These are phyloP conservation scores for Scutellaria barbata DNA, from an alignment of 257 asterid species.

Conservation along the genomic window DNA sequence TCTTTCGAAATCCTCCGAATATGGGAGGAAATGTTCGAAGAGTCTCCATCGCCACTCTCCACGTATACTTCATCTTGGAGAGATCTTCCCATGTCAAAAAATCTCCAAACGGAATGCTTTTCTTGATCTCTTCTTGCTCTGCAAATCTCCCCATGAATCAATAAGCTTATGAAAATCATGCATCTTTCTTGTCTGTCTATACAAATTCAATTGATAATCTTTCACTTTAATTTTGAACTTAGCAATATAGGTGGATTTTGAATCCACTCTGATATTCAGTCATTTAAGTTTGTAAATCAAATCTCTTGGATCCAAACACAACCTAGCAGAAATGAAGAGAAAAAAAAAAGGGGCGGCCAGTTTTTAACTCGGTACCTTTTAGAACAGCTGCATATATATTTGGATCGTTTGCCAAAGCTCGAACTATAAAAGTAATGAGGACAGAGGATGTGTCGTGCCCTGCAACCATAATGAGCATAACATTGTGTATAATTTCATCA, in stretches of 20 bases:
- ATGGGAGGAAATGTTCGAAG: conserved; percentile 62
- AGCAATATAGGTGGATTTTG: too few relatives aligned
- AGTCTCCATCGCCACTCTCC: conserved; percentile 81
- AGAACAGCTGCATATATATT: conserved; percentile 54
- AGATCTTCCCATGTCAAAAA: conserved; percentile 73
- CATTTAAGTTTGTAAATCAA: too few relatives aligned
- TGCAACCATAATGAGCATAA: conserved; percentile 64
- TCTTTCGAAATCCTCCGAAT: conserved; percentile 72
- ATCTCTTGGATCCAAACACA: too few relatives aligned
- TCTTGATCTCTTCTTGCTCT: conserved; percentile 70
- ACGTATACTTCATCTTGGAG: conserved; percentile 67
- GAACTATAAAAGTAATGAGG: conserved; percentile 61
- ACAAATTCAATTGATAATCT: too few relatives aligned
- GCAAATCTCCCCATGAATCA: conserved; percentile 9
- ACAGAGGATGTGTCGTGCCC: conserved; percentile 75
- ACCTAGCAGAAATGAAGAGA: background rate
- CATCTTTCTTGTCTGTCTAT: background rate
- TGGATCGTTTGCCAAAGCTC: conserved; percentile 56
- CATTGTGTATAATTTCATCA: conserved; percentile 65
- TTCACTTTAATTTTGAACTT: too few relatives aligned
- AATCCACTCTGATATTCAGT: too few relatives aligned
- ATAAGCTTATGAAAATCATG: background rate
- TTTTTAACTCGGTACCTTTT: conserved; percentile 45
- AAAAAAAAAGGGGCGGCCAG: background rate
- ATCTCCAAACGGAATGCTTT: conserved; percentile 44